These are phyloP conservation scores for Skeletonema costatum DNA, from an alignment of 108 stramenopile species.

Conservation along the genomic window DNA sequence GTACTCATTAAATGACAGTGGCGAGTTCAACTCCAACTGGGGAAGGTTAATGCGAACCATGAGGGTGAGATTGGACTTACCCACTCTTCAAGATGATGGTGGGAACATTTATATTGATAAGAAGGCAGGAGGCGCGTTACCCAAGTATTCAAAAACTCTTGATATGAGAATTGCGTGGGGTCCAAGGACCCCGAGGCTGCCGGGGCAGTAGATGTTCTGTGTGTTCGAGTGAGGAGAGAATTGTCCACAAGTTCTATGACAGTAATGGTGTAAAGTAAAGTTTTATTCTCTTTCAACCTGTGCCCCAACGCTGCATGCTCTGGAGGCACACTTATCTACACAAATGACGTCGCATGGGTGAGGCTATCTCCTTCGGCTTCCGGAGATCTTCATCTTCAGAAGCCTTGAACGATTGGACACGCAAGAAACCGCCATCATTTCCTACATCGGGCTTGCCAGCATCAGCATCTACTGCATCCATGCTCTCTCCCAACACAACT, in stretches of 20 bases:
- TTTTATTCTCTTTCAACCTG: too few relatives aligned
- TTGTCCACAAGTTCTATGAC: too few relatives aligned
- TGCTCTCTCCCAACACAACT: not conserved
- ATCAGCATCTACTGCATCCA: not conserved
- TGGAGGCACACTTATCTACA: not conserved
- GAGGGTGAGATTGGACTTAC: not conserved
- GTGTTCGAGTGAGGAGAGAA: too few relatives aligned
- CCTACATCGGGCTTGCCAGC: not conserved
- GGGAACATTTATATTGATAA: not conserved
- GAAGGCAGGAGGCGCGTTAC: not conserved
- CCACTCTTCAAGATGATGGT: not conserved
- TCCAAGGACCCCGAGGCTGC: not conserved
- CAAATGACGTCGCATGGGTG: not conserved
- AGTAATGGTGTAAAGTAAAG: too few relatives aligned
- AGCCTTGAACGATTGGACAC: not conserved
- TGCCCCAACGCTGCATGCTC: too few relatives aligned
- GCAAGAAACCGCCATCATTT: not conserved
- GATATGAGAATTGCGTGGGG: conserved; percentile 3
- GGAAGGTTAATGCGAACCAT: conserved; percentile 31
- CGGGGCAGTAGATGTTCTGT: not conserved
- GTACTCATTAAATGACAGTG: not conserved
- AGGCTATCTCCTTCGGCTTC: not conserved
- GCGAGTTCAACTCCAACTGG: conserved; percentile 56
- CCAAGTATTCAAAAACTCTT: not conserved
- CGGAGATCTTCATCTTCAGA: not conserved